phyloP scores from a whole-genome alignment of 306 rosid species.

The Corylus heterophylla region DNA sequence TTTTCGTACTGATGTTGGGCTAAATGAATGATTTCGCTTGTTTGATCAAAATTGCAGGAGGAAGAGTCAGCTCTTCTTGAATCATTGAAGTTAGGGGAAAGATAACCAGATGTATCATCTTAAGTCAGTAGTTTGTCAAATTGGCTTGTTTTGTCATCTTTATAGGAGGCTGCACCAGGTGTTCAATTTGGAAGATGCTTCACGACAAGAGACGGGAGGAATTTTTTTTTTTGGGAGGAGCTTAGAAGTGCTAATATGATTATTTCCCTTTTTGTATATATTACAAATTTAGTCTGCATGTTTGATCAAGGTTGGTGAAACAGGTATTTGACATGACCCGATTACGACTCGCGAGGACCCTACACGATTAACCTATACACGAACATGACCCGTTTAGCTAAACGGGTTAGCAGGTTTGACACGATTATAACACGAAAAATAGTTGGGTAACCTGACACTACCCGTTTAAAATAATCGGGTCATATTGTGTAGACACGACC shows the following conservation, averaged over 20 bases:
- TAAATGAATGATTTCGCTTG: conserved; percentile 16
- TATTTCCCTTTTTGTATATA: conserved; percentile 15
- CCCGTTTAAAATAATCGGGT: no score
- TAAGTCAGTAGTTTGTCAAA: conserved; percentile 3
- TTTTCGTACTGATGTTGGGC: conserved; percentile 3
- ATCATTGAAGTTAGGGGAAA: conserved; percentile 63
- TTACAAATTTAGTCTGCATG: conserved; percentile 33
- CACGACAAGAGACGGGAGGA: neutral
- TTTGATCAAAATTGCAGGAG: conserved; percentile 52
- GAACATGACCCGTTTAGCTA: no score
- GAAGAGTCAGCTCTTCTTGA: conserved; percentile 90
- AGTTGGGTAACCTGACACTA: no score
- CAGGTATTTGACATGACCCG: no score
- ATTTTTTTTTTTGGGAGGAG: neutral
- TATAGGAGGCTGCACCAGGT: conserved; percentile 11
- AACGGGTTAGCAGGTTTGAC: no score
- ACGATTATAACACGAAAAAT: no score
- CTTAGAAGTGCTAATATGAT: neutral
- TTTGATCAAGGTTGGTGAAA: no score
- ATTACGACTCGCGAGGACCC: no score
- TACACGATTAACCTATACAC: no score
- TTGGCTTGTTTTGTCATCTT: conserved; percentile 5
- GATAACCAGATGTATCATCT: conserved; percentile 27
- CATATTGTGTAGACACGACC: no score
- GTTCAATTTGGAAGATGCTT: neutral